phyloP scores from a whole-genome alignment of 345 rosid genomes.

The Salix suchowensis region DNA sequence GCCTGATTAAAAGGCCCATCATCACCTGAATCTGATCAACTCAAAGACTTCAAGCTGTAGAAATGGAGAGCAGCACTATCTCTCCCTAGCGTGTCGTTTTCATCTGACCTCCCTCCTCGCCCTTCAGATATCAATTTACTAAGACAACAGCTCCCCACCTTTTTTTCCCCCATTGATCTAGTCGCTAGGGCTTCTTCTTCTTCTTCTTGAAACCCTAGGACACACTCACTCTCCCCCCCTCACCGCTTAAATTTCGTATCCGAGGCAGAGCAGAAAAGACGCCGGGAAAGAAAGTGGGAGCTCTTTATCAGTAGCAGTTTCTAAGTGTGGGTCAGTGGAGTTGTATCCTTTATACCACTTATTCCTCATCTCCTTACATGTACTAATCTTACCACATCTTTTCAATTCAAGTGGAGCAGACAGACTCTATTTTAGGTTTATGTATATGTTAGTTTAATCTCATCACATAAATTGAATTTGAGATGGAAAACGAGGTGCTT shows the following conservation, averaged over 20 bases:
- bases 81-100: background rate
- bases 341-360: background rate
- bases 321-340: background rate
- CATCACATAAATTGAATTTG: background rate
- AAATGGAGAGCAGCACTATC: background rate
- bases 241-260: background rate
- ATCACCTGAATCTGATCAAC: background rate
- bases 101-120: background rate
- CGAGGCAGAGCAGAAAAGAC: background rate
- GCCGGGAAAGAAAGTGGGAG: no score
- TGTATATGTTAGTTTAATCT: background rate
- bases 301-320: background rate
- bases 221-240: background rate
- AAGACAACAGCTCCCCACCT: background rate
- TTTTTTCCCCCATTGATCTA: background rate
- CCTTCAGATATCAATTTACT: no score
- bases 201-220: background rate
- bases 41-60: background rate
- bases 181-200: background rate
- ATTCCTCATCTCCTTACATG: background rate
- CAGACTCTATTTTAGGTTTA: background rate
- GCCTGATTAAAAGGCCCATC: background rate
- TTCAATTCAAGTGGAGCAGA: background rate
- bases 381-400: background rate
- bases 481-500: conserved; percentile 44